These are phyloP conservation scores for Phytopythium sindhum DNA, from an alignment of 352 stramenopile genomes.

Conservation along the genomic window DNA sequence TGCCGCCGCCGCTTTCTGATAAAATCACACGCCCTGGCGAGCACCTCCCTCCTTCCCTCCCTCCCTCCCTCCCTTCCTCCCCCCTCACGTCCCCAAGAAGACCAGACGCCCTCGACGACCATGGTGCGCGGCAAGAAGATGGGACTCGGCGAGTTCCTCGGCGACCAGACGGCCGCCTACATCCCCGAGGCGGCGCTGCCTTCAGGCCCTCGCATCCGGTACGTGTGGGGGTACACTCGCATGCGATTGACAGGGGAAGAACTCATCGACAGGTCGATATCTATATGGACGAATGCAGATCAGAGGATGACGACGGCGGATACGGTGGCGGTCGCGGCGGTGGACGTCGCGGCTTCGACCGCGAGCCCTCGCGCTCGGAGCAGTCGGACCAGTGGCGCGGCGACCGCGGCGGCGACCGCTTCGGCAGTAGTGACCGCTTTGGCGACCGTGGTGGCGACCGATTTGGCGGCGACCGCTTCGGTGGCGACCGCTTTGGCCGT, in stretches of 20 bases:
- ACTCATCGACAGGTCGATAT: neutral
- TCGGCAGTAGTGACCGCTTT: slow-evolving; percentile 23
- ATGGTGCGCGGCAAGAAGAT: slow-evolving; percentile 74
- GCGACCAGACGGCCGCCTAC: slow-evolving; percentile 53
- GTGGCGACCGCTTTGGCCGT: slow-evolving; percentile 19
- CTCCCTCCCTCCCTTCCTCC: neutral
- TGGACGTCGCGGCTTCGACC: slow-evolving; percentile 31
- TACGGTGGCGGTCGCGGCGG: slow-evolving; percentile 29
- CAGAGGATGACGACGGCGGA: slow-evolving; percentile 52
- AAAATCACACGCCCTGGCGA: too few relatives aligned
- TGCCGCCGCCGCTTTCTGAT: too few relatives aligned
- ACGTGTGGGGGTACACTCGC: neutral
- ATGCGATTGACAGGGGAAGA: neutral
- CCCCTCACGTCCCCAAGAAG: neutral
- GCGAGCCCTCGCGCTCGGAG: slow-evolving; percentile 42
- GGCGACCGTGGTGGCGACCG: slow-evolving; percentile 26
- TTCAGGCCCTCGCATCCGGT: slow-evolving; percentile 44
- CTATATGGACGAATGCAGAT: slow-evolving; percentile 10
- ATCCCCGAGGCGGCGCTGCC: slow-evolving; percentile 58
- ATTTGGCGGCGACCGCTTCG: slow-evolving; percentile 22
- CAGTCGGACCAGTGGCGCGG: slow-evolving; percentile 53
- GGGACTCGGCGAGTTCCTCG: slow-evolving; percentile 69
- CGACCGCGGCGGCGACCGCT: slow-evolving; percentile 30
- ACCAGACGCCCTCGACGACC: slow-evolving; percentile 8
- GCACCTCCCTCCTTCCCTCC: too few relatives aligned